Percentiles rank a stretch among this genome's conserved stretches.
Conservation (phyloP, 2,329 filamentous ascomycete genomes). For the Diaporthe citriasiana region DNA sequence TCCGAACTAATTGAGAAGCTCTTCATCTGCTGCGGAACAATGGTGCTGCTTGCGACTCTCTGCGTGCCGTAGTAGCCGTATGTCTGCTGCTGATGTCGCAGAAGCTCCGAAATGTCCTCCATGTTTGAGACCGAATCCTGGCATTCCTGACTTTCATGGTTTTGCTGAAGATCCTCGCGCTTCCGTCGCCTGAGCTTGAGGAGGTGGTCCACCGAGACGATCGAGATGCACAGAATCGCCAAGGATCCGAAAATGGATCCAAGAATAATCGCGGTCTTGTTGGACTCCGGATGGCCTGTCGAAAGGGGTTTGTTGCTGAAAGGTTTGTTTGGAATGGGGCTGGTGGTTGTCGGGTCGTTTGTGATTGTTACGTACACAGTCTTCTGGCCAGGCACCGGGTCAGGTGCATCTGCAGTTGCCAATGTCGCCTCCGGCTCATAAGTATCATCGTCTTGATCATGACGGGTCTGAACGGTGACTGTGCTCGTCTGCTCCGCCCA, state of each 20-base stretch:
- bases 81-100: constrained; percentile 8
- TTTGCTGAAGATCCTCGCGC: not conserved
- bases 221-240: not conserved
- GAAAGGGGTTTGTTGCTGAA: not conserved
- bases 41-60: not conserved
- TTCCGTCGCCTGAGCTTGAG: not conserved
- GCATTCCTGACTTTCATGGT: not conserved
- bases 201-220: not conserved
- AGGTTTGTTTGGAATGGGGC: not conserved
- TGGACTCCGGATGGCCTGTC: not conserved
- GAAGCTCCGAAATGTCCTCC: constrained; percentile 19
- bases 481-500: not conserved
- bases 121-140: not conserved
- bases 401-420: not conserved
- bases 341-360: not conserved
- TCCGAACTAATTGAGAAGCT: not conserved
- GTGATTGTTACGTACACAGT: constrained; percentile 15
- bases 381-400: not conserved
- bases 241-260: constrained; percentile 13
- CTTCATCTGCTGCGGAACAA: constrained; percentile 11
- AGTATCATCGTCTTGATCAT: not conserved
- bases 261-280: constrained; percentile 6
- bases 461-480: not conserved
- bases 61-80: constrained; percentile 30
- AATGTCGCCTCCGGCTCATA: too few relatives aligned